Conservation (phyloP, 2,329 filamentous ascomycete genomes). For the Diaporthe sp. region DNA sequence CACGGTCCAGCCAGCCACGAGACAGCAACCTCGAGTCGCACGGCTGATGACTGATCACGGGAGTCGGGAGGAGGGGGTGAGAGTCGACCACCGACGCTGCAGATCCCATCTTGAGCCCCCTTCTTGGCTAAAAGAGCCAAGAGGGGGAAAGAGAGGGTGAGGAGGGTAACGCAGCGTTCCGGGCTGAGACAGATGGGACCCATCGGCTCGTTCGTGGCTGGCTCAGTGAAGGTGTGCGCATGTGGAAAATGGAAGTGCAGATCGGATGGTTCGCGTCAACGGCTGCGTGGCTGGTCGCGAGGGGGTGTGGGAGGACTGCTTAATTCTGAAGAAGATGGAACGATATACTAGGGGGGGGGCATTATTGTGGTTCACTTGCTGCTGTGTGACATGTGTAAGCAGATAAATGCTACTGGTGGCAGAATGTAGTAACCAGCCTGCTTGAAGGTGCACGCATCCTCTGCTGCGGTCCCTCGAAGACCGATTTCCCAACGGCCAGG, state of each 20-base stretch:
- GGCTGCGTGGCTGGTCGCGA: background rate
- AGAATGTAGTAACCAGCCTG: background rate
- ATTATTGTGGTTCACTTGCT: background rate
- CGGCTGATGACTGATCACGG: background rate
- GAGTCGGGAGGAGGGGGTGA: background rate
- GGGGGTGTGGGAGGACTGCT: background rate
- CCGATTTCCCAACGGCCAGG: background rate
- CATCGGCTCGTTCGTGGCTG: background rate
- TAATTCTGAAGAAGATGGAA: background rate
- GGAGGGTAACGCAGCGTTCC: background rate
- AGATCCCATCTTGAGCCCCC: background rate
- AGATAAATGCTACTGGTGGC: background rate
- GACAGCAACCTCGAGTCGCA: background rate
- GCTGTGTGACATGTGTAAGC: background rate
- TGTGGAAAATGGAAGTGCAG: background rate
- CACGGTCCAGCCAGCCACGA: background rate
- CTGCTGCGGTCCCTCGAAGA: background rate
- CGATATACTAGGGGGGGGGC: background rate
- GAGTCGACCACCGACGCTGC: background rate
- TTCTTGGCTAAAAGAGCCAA: background rate
- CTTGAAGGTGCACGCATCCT: background rate
- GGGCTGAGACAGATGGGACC: background rate
- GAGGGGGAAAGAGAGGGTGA: background rate
- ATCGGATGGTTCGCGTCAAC: background rate
- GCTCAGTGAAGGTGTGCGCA: background rate